A percentile compares a stretch with the other conserved stretches of the same genome.
Conservation (phyloP, 78 protist species). For the Tieghemostelium lacteum region DNA sequence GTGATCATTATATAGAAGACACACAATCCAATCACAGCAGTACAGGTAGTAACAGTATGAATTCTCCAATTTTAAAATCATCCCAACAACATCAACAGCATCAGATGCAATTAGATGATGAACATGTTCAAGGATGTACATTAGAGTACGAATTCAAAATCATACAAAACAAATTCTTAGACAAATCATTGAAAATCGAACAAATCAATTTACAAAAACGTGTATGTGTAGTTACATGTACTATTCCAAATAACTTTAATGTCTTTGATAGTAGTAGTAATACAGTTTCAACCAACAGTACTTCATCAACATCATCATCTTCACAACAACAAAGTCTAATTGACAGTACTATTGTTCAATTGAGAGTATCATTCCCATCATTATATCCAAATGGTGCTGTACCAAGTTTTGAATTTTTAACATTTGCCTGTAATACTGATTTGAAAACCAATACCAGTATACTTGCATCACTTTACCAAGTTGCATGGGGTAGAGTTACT, state of each 20-base stretch:
- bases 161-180: slow-evolving; percentile 37
- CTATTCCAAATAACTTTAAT: slow-evolving; percentile 35
- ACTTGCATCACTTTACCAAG: background rate
- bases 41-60: background rate
- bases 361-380: slow-evolving; percentile 61
- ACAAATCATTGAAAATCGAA: slow-evolving; percentile 42
- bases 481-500: background rate
- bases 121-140: slow-evolving; percentile 3
- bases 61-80: background rate
- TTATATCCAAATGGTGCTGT: slow-evolving; percentile 63
- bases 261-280: background rate
- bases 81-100: background rate
- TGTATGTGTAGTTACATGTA: slow-evolving; percentile 31
- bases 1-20: too few relatives aligned
- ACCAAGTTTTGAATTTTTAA: slow-evolving; percentile 63
- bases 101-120: background rate
- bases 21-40: too few relatives aligned
- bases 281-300: background rate
- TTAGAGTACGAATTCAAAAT: slow-evolving; percentile 63
- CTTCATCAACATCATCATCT: background rate
- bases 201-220: slow-evolving; percentile 48
- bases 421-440: slow-evolving; percentile 43
- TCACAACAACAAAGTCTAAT: background rate
- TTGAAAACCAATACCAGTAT: slow-evolving; percentile 41
- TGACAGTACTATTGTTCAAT: slow-evolving; percentile 13